Evolutionary conservation across 2,329 filamentous ascomycete genomes (phyloP).

Genomic region (Clarireedia paspali): DNA sequence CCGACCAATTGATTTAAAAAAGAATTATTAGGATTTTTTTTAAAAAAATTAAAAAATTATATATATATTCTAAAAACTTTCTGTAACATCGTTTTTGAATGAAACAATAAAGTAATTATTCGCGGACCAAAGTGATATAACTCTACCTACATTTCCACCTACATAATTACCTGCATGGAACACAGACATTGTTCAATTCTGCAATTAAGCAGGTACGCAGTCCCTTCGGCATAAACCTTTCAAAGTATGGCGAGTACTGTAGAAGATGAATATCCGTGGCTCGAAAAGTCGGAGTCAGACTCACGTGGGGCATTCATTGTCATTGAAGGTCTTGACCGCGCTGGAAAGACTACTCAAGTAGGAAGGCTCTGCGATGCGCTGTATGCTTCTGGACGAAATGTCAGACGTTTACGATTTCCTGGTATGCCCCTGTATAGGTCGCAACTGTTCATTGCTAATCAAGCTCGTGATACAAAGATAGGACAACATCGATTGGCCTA

Average conservation of each 20-base stretch:
- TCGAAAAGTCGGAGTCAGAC: constrained; percentile 21
- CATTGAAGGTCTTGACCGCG: constrained; percentile 63
- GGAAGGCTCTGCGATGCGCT: constrained; percentile 47
- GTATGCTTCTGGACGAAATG: constrained; percentile 39
- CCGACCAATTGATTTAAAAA: too few relatives aligned
- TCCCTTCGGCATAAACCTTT: too few relatives aligned
- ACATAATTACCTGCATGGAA: too few relatives aligned
- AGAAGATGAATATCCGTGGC: constrained; percentile 16
- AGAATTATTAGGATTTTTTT: too few relatives aligned
- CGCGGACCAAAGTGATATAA: too few relatives aligned
- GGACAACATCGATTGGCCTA: constrained; percentile 58
- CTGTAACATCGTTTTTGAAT: too few relatives aligned
- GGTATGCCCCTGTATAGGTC: constrained; percentile 34
- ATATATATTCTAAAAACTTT: too few relatives aligned
- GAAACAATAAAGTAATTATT: too few relatives aligned
- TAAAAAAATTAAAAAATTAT: too few relatives aligned
- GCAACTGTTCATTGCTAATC: not conserved
- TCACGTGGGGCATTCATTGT: constrained; percentile 56
- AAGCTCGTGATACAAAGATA: constrained; percentile 37
- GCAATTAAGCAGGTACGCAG: too few relatives aligned
- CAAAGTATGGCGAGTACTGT: constrained; percentile 12
- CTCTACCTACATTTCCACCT: too few relatives aligned
- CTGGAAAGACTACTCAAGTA: constrained; percentile 68
- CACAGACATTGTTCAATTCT: too few relatives aligned
- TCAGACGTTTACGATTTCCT: constrained; percentile 58